phyloP scores from a whole-genome alignment of 148 eudicot species.

The Cornus suecica region DNA sequence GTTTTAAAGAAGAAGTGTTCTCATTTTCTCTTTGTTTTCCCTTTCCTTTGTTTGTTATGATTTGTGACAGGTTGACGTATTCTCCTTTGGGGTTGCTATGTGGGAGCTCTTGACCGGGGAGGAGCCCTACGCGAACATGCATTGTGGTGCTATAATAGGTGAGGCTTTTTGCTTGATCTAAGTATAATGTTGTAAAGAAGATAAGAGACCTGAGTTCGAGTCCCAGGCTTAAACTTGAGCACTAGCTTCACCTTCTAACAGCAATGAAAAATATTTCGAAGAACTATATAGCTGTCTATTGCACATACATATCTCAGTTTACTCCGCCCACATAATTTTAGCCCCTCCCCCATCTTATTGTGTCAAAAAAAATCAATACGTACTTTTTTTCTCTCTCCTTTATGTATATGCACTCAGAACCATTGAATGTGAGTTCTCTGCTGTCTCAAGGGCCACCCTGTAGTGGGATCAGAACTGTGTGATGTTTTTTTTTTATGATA shows the following conservation, averaged over 20 bases:
- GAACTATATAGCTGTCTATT: too few species aligned
- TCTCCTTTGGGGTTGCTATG: slow-evolving; percentile 91
- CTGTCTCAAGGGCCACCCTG: too few species aligned
- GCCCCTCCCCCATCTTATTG: too few species aligned
- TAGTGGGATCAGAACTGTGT: too few species aligned
- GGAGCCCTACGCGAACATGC: slow-evolving; percentile 95
- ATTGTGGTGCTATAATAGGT: slow-evolving; percentile 98
- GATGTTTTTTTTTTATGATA: too few species aligned
- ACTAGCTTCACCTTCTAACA: background rate
- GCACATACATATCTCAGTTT: too few species aligned
- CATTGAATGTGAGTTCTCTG: too few species aligned
- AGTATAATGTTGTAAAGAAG: background rate
- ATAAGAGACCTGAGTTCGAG: background rate
- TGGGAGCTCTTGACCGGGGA: slow-evolving; percentile 97
- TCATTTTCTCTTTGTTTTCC: background rate
- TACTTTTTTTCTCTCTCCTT: too few species aligned
- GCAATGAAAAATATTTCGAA: background rate
- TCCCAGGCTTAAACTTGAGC: background rate
- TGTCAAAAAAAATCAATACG: too few species aligned
- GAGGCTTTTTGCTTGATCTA: slow-evolving; percentile 10
- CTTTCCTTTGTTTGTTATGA: background rate
- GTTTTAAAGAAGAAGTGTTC: background rate
- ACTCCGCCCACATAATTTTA: too few species aligned
- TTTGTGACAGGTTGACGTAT: slow-evolving; percentile 82
- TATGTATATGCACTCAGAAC: too few species aligned